These are phyloP conservation scores for Schoenoplectus triqueter DNA, from an alignment of 202 grass and related monocot species.

Conservation along the genomic window DNA sequence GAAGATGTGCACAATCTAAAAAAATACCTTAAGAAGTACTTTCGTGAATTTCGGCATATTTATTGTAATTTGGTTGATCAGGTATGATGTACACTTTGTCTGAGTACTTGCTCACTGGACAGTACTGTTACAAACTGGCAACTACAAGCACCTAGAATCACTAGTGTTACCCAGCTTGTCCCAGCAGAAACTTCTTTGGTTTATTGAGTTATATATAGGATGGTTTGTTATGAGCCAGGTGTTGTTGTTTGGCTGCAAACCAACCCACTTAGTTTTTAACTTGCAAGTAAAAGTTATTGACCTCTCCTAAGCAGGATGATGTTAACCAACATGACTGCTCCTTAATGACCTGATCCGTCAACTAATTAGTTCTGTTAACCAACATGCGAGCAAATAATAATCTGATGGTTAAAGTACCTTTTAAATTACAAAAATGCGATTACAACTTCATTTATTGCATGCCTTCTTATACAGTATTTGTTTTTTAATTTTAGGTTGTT, in stretches of 20 bases:
- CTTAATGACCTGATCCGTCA: not conserved
- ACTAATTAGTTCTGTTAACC: not conserved
- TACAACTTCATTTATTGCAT: conserved; percentile 31
- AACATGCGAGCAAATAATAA: not conserved
- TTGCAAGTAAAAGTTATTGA: not conserved
- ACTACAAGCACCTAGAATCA: not conserved
- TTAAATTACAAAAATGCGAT: not conserved
- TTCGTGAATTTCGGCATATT: conserved; percentile 75
- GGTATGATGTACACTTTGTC: conserved; percentile 42
- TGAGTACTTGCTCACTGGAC: conserved; percentile 7
- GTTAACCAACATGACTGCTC: not conserved
- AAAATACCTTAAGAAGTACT: conserved; percentile 62
- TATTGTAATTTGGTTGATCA: conserved; percentile 69
- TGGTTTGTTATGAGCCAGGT: not conserved
- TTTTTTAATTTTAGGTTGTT: conserved; percentile 41
- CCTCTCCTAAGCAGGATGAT: not conserved
- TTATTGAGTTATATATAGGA: not conserved
- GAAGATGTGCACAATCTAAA: conserved; percentile 68
- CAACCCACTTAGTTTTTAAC: not conserved
- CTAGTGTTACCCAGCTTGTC: not conserved
- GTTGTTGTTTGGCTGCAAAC: not conserved
- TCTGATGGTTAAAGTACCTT: not conserved
- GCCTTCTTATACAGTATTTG: conserved; percentile 30
- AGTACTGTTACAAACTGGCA: not conserved
- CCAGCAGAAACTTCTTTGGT: not conserved